Base-by-base conservation (phyloP, 768 basidiomycete genomes). In the Lentinus tigrinus region DNA sequence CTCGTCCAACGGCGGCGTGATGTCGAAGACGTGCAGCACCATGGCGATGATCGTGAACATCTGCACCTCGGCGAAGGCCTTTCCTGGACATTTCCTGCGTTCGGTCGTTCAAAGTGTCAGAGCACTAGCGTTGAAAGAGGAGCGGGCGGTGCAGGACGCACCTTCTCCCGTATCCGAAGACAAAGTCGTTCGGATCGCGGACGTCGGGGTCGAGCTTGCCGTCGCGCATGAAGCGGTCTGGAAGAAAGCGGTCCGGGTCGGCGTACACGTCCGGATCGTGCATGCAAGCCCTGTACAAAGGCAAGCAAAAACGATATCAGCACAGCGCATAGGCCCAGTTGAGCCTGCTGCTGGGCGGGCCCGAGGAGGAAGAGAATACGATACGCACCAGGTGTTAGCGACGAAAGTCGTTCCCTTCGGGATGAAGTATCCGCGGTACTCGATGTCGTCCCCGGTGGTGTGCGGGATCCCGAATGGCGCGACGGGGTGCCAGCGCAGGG, bases 391-490 rank as follows among this genome's bases (percentile, higher is more conserved):
- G 5, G 26, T 21, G 26, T 47, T 47, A 14, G 44, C n/a, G 14
- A 47, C 16, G 14, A 47, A 23, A 8, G 44, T 19, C 17, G 63
- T 54, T 11, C 71, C 71, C 16, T 63, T 62, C 9, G 71, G 71
- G 13, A 71, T 65, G 44, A 65, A 56, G 40, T 67, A 60, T 8
- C 68, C 63, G 8, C 62, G 60, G 40, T 64, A 64, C 11, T 61
- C 36, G 31, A 70, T 63, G 24, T 60, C 52, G 16, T 19, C 28
- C 2, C 40, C 26, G 8, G 63, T 57, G 3, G 60, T 47, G 24
- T 71, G 64, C 17, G 66, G 61, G 38, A 69, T 8, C 8, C 44
- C 44, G 13, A 85, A 27, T 6, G 60, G 58, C 7, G 44, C 52
- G 17, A 58, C 57, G 11, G 40, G 42, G 19, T 28, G 38, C 51